Evolutionary conservation across 2,329 filamentous ascomycete species (phyloP), one percentile per base, ranked within the genome.

Genomic region (Aspergillus sp.): DNA sequence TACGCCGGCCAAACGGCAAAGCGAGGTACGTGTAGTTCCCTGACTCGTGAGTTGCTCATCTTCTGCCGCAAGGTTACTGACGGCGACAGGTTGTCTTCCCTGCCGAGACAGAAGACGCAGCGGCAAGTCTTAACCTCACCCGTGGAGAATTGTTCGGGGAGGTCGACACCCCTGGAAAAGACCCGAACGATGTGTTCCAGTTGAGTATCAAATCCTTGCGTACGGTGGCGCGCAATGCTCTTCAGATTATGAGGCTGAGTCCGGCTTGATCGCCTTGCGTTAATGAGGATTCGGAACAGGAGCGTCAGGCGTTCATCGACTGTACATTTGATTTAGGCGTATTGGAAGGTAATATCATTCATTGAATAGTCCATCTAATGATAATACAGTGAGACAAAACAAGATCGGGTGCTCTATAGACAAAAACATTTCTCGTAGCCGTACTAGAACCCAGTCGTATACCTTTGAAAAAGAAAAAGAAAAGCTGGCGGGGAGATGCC

Each of bases 321-420:
- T 42, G 36, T 42, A 42, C 36, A 42, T 4, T 42, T 42, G 9
- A 42, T 14, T 31, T 52, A 42, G 45, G 22, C 22, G 22, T 24
- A 20, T 11, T 6, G 45, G 45, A 47, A 47, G 22, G 45, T 22
- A 47, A 22, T 54, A 18, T 54, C 24, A 47, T 54, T 26, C 24
- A 32, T 54, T 54, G 52, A 24, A 47, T 20, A 24, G 22, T 11
- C 20, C 55, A 52, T 46, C 49, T 36, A 53, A 54, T 39, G 49
- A 55, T 59, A 55, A 54, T 59, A 55, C 57, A 52, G 26, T 29
- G 39, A 42, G 49, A 24, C 45, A 49, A 55, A 46, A 7, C 39
- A 47, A 47, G 36, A 52, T 54, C n/a, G 22, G 47, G 47, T 49
- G 47, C 53, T 36, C 53, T 49, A 55, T 55, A 12, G 20, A 46